A percentile compares a stretch with the other conserved stretches of the same genome.
phyloP scores from a whole-genome alignment of 768 basidiomycete genomes.

The Coprinopsis strossmayeri region DNA sequence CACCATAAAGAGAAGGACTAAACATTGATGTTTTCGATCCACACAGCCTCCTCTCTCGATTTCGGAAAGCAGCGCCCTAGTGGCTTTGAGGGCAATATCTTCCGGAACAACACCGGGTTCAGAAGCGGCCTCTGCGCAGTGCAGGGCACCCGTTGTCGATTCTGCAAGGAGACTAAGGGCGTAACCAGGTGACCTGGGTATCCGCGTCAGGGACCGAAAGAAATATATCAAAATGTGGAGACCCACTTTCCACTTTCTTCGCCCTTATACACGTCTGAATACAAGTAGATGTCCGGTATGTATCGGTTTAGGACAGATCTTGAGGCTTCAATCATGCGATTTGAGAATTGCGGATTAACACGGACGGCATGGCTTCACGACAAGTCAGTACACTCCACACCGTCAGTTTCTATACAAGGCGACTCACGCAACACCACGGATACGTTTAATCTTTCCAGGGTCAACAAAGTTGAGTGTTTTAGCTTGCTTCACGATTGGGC shows the following conservation, averaged over 20 bases:
- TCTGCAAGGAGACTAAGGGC: constrained; percentile 87
- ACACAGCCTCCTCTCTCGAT: constrained; percentile 83
- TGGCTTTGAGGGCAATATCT: constrained; percentile 81
- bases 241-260: constrained; percentile 94
- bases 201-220: neutral
- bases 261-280: constrained; percentile 97
- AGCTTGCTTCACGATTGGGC: constrained; percentile 84
- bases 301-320: constrained; percentile 91
- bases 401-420: neutral
- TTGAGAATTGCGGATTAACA: constrained; percentile 95
- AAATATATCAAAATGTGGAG: neutral
- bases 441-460: constrained; percentile 86
- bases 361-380: constrained; percentile 81
- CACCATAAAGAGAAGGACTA: constrained; percentile 87
- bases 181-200: constrained; percentile 85
- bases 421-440: constrained; percentile 90
- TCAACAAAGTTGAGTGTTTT: constrained; percentile 93
- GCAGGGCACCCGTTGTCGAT: constrained; percentile 84
- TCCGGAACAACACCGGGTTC: constrained; percentile 83
- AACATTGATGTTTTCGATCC: constrained; percentile 80
- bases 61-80: constrained; percentile 73
- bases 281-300: constrained; percentile 97
- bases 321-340: constrained; percentile 93
- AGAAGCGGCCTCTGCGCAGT: constrained; percentile 84
- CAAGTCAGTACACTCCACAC: constrained; percentile 5